A percentile compares a stretch with the other conserved stretches of the same genome.
Conservation (phyloP, 805 yeast genomes). For the Myxozyma geophila region DNA sequence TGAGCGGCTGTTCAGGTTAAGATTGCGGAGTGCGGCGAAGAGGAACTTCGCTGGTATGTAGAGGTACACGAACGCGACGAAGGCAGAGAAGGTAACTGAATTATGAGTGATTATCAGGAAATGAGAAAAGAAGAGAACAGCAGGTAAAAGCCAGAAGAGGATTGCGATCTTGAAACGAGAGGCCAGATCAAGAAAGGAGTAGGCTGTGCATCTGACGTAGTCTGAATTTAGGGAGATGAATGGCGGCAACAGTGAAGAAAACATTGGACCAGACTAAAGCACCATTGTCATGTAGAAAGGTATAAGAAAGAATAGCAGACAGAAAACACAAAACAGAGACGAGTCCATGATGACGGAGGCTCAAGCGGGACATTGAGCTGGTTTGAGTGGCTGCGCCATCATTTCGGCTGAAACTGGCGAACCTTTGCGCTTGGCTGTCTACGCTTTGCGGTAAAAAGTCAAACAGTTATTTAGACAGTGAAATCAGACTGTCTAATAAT, state of each 20-base stretch:
- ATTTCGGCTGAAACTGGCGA: too few relatives aligned
- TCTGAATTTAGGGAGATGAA: background rate
- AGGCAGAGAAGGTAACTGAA: slow-evolving; percentile 20
- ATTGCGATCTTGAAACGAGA: background rate
- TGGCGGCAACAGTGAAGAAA: background rate
- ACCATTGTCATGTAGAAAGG: too few relatives aligned
- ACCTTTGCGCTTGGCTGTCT: too few relatives aligned
- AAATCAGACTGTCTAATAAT: too few relatives aligned
- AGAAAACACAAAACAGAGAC: too few relatives aligned
- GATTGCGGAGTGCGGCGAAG: background rate
- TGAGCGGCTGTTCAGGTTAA: background rate
- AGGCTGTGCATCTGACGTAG: background rate
- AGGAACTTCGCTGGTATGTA: slow-evolving; percentile 22
- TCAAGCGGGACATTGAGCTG: too few relatives aligned
- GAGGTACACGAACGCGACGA: slow-evolving; percentile 21
- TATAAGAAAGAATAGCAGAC: too few relatives aligned
- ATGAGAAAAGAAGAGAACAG: slow-evolving; percentile 18
- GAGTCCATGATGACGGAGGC: too few relatives aligned
- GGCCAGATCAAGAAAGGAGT: background rate
- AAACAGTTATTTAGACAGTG: too few relatives aligned
- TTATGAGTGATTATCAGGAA: slow-evolving; percentile 29
- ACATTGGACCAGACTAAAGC: background rate
- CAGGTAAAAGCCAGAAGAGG: slow-evolving; percentile 23
- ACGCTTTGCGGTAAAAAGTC: too few relatives aligned
- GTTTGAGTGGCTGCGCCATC: too few relatives aligned